A percentile compares a stretch with the other conserved stretches of the same genome.
These are phyloP conservation scores for Cryptococcus deneoformans DNA, from an alignment of 1,284 basidiomycete species.

Conservation along the genomic window DNA sequence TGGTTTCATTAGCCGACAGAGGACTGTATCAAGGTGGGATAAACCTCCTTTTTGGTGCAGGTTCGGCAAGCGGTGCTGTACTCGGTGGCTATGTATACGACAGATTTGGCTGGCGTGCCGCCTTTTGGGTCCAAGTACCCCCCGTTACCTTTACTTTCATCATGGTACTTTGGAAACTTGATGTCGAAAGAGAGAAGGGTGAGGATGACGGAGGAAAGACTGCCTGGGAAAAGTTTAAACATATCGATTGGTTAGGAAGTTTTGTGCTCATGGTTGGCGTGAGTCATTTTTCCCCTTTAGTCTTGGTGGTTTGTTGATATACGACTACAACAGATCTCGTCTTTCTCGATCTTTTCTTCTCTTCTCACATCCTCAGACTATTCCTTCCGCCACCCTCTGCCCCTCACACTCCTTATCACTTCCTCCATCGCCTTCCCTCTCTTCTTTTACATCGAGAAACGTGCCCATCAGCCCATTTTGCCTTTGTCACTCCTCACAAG, in stretches of 20 bases:
- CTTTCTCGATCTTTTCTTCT: conserved; percentile 24
- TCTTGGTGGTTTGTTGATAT: background rate
- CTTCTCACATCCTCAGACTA: conserved; percentile 27
- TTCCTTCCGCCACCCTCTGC: conserved; percentile 21
- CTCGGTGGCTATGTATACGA: conserved; percentile 29
- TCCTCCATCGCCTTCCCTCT: conserved; percentile 14
- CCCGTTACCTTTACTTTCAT: conserved; percentile 18
- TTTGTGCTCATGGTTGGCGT: conserved; percentile 24
- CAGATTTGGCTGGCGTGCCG: conserved; percentile 28
- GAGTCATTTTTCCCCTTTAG: conserved; percentile 6
- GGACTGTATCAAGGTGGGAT: conserved; percentile 36
- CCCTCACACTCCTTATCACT: conserved; percentile 15
- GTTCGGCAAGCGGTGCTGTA: conserved; percentile 24
- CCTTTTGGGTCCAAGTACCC: conserved; percentile 29
- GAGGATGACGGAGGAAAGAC: conserved; percentile 15
- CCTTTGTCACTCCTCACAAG: conserved; percentile 25
- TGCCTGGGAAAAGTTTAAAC: conserved; percentile 23
- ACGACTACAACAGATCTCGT: conserved; percentile 17
- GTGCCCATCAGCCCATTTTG: conserved; percentile 28
- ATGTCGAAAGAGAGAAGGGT: conserved; percentile 15
- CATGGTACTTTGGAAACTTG: conserved; percentile 27
- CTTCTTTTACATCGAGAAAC: conserved; percentile 25
- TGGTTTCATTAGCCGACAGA: conserved; percentile 33
- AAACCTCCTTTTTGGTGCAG: conserved; percentile 29
- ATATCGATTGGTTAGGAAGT: conserved; percentile 34